Evolutionary conservation across 257 asterid genomes (phyloP).

Genomic region (Craterostigma plantagineum): DNA sequence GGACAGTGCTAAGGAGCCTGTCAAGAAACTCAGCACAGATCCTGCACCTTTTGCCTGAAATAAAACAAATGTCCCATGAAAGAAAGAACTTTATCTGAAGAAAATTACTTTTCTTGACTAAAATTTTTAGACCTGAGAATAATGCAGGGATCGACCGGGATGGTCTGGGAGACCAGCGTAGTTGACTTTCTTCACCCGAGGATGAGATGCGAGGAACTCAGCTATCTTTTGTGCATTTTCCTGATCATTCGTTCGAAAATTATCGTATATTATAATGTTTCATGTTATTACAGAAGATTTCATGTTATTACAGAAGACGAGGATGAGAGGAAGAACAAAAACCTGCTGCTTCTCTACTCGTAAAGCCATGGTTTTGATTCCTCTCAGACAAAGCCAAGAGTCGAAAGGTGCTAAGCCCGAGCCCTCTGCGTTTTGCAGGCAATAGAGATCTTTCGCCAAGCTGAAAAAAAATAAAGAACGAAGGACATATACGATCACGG

Average conservation of each 20-base stretch:
- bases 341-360: slow-evolving; percentile 94
- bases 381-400: slow-evolving; percentile 90
- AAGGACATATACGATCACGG: neutral
- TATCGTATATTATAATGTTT: no score
- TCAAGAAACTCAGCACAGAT: slow-evolving; percentile 66
- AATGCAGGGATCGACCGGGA: slow-evolving; percentile 59
- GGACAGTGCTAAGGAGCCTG: slow-evolving; percentile 71
- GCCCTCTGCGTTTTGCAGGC: slow-evolving; percentile 91
- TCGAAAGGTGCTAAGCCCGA: slow-evolving; percentile 89
- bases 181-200: slow-evolving; percentile 50
- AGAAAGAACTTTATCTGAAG: no score
- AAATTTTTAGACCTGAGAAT: slow-evolving; percentile 78
- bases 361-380: slow-evolving; percentile 73
- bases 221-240: slow-evolving; percentile 83
- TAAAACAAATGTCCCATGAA: no score
- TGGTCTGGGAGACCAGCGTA: slow-evolving; percentile 67
- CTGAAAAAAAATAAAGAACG: slow-evolving; percentile 16
- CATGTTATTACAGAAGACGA: neutral
- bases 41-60: slow-evolving; percentile 93
- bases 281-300: no score
- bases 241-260: slow-evolving; percentile 20
- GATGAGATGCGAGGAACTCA: slow-evolving; percentile 62
- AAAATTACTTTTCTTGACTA: no score
- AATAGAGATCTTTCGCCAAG: slow-evolving; percentile 53
- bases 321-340: neutral